These are phyloP conservation scores for Melaleuca alternifolia DNA, from an alignment of 345 rosid genomes.

Conservation along the genomic window DNA sequence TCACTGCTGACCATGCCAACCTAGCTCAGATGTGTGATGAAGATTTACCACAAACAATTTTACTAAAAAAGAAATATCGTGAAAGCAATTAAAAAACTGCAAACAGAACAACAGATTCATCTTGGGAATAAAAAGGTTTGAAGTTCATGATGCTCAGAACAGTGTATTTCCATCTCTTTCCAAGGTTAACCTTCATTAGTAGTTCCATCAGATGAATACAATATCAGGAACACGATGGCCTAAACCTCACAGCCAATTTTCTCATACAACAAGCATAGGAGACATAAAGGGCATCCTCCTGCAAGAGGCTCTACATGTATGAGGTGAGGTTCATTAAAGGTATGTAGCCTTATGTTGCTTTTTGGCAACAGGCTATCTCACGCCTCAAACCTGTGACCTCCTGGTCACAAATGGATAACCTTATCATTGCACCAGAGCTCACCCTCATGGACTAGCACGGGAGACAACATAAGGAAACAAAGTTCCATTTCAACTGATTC, in stretches of 20 bases:
- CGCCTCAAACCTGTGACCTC: not conserved
- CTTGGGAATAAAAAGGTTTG: not conserved
- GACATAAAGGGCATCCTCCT: not conserved
- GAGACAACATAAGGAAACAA: not conserved
- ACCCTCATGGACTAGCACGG: not conserved
- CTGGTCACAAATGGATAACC: not conserved
- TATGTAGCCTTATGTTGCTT: not conserved
- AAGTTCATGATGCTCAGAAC: not conserved
- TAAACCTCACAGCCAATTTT: not conserved
- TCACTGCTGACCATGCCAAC: not conserved
- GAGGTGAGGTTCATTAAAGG: not conserved
- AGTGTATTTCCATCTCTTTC: not conserved
- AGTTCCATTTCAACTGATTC: not conserved
- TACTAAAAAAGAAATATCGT: not conserved
- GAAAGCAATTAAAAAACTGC: not conserved
- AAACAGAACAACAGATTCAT: not conserved
- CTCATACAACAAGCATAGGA: not conserved
- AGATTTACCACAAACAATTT: not conserved
- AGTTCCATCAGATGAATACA: not conserved
- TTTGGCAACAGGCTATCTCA: not conserved
- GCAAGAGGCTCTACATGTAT: not conserved
- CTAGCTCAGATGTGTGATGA: not conserved
- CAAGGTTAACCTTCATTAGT: not conserved
- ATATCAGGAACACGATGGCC: not conserved
- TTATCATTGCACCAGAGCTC: not conserved